Evolutionary conservation across 805 yeast genomes (phyloP).

Genomic region (Wickerhamomyces kurtzmanii): DNA sequence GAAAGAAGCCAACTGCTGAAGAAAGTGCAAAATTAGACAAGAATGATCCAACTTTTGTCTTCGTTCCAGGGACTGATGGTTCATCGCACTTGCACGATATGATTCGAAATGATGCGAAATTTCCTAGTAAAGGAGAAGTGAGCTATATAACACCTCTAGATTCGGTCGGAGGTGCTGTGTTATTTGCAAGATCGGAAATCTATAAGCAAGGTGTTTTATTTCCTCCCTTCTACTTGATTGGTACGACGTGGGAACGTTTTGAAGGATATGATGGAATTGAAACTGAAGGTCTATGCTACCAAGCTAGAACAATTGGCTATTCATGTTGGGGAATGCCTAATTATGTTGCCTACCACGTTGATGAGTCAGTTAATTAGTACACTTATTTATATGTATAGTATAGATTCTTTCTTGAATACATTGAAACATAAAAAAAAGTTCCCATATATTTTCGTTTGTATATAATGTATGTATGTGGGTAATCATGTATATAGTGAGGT

Average conservation of each 20-base stretch:
- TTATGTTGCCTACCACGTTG: constrained; percentile 27
- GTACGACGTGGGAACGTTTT: constrained; percentile 30
- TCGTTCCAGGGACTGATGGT: constrained; percentile 16
- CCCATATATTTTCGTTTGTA: no score
- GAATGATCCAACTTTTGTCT: constrained; percentile 11
- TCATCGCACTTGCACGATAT: constrained; percentile 13
- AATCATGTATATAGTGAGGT: neutral
- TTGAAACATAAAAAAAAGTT: no score
- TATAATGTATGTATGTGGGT: neutral
- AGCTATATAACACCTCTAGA: constrained; percentile 22
- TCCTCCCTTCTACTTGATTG: constrained; percentile 34
- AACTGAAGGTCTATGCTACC: constrained; percentile 42
- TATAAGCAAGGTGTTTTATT: constrained; percentile 36
- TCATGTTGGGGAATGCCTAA: constrained; percentile 42
- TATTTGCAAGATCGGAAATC: constrained; percentile 31
- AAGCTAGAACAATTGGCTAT: constrained; percentile 33
- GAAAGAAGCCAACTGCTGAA: constrained; percentile 16
- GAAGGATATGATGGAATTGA: constrained; percentile 48
- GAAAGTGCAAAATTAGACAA: constrained; percentile 8
- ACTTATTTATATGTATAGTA: neutral
- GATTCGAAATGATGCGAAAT: constrained; percentile 4
- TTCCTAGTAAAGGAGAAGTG: constrained; percentile 1
- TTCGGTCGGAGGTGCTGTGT: constrained; percentile 44
- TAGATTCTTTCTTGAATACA: neutral
- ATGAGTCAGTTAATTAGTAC: neutral